phyloP scores from a whole-genome alignment of 1,284 basidiomycete species.

The Leccinum huronense region DNA sequence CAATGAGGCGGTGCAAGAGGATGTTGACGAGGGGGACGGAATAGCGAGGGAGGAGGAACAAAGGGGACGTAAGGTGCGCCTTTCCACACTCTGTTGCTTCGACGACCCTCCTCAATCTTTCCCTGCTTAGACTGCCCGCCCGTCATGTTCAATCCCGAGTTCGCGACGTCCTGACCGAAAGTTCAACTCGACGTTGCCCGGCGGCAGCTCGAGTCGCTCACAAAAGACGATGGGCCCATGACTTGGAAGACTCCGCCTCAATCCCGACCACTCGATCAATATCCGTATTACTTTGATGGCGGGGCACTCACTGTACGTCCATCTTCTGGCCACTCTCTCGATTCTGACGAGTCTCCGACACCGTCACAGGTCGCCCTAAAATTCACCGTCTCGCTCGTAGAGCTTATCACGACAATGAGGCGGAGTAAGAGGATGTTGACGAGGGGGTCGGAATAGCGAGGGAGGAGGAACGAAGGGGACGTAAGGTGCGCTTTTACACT shows the following conservation, averaged over 20 bases:
- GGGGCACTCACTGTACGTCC: too few relatives aligned
- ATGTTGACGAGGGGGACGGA: slow-evolving; percentile 42
- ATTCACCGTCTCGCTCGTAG: too few relatives aligned
- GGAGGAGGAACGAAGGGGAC: not conserved
- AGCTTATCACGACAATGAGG: slow-evolving; percentile 39
- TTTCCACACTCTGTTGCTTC: not conserved
- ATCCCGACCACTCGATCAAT: not conserved
- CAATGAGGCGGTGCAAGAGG: slow-evolving; percentile 52
- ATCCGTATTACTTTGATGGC: too few relatives aligned
- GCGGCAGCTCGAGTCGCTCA: too few relatives aligned
- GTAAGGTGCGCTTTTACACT: not conserved
- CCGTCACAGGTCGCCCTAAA: slow-evolving; percentile 7
- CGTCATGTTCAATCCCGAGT: slow-evolving; percentile 60
- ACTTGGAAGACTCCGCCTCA: not conserved
- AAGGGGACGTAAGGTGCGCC: slow-evolving; percentile 51
- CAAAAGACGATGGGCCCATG: not conserved
- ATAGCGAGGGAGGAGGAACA: slow-evolving; percentile 59
- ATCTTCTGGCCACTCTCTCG: too few relatives aligned
- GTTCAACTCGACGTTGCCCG: not conserved
- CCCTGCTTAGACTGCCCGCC: slow-evolving; percentile 50
- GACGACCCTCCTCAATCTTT: not conserved
- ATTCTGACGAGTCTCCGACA: too few relatives aligned
- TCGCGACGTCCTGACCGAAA: slow-evolving; percentile 4
- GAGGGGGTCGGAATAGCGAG: not conserved
- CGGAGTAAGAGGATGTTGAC: slow-evolving; percentile 33